Base-by-base conservation (phyloP, 2,329 filamentous ascomycete species). In the Neoarthrinium moseri region DNA sequence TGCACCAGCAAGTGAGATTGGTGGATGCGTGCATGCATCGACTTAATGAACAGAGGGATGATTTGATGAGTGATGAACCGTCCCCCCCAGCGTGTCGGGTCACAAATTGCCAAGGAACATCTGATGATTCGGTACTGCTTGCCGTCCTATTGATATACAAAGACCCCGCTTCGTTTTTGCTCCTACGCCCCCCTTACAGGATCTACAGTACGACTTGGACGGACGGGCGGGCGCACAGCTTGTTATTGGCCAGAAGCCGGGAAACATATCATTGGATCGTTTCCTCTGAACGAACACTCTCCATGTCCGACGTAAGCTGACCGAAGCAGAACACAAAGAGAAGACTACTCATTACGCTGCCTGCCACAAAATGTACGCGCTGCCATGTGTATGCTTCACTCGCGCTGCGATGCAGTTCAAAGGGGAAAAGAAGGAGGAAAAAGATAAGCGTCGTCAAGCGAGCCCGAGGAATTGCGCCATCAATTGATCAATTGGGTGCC, bases 1-100 rank as follows among this genome's bases (percentile, higher is more conserved):
- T 17, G 32, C 10, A 35, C 8, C 32, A 17, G 15, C 10, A 15
- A 8, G 20, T 37, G 15, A n/a, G 18, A 22, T 18, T n/a, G n/a
- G 22, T 21, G 35, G 35, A 37, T 37, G 35, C 35, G 22, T 20
- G n/a, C n/a, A n/a, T n/a, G n/a, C n/a, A n/a, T n/a, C n/a, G n/a
- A n/a, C n/a, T n/a, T n/a, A n/a, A n/a, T n/a, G n/a, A n/a, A n/a
- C n/a, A n/a, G n/a, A n/a, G n/a, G 18, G 35, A 22, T 37, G 35
- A 23, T 10, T 18, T 22, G 35, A 37, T 37, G 35, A 18, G 13
- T 22, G 35, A 37, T 37, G 35, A 18, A 20, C 18, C 10, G 18
- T 10, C 35, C 35, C n/a, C n/a, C 34, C 35, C 15, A 37, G 32
- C 26, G 8, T 37, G 8, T 37, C 35, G 35, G 35, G 35, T 37